phyloP scores from a whole-genome alignment of 352 stramenopile genomes.

The Phytophthora capsici region DNA sequence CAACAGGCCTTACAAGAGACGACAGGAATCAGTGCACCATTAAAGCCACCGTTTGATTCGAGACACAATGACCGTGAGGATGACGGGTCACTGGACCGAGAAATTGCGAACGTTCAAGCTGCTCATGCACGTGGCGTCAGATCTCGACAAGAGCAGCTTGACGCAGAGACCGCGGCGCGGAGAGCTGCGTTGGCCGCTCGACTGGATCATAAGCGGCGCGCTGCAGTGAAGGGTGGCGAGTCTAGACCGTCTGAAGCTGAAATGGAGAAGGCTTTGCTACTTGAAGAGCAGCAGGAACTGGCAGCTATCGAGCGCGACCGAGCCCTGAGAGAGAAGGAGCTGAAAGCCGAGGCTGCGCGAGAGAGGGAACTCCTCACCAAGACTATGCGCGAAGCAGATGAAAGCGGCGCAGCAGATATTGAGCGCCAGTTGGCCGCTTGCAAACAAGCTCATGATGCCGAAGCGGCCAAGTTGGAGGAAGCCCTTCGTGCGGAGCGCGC shows the following conservation, averaged over 20 bases:
- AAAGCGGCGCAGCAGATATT: slow-evolving; percentile 34
- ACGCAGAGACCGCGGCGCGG: slow-evolving; percentile 35
- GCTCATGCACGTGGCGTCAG: slow-evolving; percentile 37
- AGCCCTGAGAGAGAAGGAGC: slow-evolving; percentile 27
- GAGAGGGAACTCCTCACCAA: slow-evolving; percentile 34
- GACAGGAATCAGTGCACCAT: too few relatives aligned
- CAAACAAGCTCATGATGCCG: slow-evolving; percentile 35
- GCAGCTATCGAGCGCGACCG: slow-evolving; percentile 38
- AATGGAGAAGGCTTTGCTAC: slow-evolving; percentile 20
- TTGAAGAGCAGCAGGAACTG: slow-evolving; percentile 43
- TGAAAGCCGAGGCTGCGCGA: slow-evolving; percentile 29
- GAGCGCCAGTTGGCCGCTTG: slow-evolving; percentile 44
- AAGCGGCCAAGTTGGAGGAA: slow-evolving; percentile 38
- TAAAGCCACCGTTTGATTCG: not conserved
- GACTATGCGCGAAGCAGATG: slow-evolving; percentile 28
- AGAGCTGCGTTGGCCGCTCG: slow-evolving; percentile 42
- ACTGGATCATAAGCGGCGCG: slow-evolving; percentile 36
- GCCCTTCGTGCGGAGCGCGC: slow-evolving; percentile 37
- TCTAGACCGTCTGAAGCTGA: slow-evolving; percentile 6
- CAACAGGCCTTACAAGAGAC: not conserved
- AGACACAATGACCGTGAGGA: slow-evolving; percentile 4
- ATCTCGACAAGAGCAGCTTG: slow-evolving; percentile 35
- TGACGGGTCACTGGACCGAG: slow-evolving; percentile 19
- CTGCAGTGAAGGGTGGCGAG: not conserved
- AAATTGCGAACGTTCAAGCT: slow-evolving; percentile 39